These are phyloP conservation scores for Carpinus viminea DNA, from an alignment of 306 rosid species.

Conservation along the genomic window DNA sequence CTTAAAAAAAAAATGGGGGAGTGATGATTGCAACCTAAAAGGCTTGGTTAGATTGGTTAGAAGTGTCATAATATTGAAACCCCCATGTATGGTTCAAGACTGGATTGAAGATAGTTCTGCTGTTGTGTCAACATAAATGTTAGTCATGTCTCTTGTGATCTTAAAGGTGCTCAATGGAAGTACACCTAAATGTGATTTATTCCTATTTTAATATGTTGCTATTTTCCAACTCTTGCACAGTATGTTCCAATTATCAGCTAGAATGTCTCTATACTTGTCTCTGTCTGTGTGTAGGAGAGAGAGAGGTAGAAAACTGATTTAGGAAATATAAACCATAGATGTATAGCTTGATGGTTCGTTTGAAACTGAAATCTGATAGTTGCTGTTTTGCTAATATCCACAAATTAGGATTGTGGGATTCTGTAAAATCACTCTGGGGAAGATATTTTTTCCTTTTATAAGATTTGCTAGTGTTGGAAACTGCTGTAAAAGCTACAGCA, in stretches of 20 bases:
- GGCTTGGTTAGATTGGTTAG: neutral
- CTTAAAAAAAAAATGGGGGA: too few relatives aligned
- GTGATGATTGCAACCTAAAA: slow-evolving; percentile 3
- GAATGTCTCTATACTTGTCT: neutral
- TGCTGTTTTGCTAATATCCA: neutral
- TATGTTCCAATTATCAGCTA: neutral
- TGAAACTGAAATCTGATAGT: neutral
- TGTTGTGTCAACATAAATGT: slow-evolving; percentile 8
- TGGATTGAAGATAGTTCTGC: slow-evolving; percentile 1
- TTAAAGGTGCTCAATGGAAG: neutral
- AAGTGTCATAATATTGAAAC: slow-evolving; percentile 7
- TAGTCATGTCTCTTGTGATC: neutral
- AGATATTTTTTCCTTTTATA: neutral
- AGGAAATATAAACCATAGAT: neutral
- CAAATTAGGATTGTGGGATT: neutral
- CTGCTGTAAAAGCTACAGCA: neutral
- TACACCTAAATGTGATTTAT: neutral
- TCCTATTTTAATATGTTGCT: neutral
- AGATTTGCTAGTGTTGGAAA: neutral
- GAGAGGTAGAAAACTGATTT: neutral
- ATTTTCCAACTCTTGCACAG: neutral
- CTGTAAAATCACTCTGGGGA: neutral
- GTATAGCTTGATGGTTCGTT: neutral
- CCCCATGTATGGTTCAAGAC: neutral
- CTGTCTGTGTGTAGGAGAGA: too few relatives aligned